These are phyloP conservation scores for Dianthus caryophyllus DNA, from an alignment of 148 eudicot species.

Conservation along the genomic window DNA sequence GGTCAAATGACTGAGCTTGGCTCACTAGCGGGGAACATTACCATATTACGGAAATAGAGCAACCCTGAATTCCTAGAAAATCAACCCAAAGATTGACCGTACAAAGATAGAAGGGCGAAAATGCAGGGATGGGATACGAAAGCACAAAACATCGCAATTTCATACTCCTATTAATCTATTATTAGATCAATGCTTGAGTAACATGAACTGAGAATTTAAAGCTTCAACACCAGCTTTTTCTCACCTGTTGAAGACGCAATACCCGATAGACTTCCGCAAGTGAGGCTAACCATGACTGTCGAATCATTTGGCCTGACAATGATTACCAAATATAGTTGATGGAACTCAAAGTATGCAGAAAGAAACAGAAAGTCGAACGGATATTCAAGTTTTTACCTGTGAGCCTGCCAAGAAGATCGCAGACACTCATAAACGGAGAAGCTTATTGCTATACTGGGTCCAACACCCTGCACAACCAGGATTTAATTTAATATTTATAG, in stretches of 20 bases:
- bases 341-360: neutral
- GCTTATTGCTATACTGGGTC: constrained; percentile 88
- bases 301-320: constrained; percentile 63
- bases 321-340: neutral
- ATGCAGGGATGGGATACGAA: neutral
- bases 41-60: neutral
- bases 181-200: neutral
- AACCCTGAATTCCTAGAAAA: neutral
- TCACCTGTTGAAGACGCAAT: constrained; percentile 73
- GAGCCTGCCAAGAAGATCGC: constrained; percentile 61
- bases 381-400: constrained; percentile 40
- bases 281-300: constrained; percentile 48
- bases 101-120: neutral
- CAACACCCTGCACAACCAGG: constrained; percentile 66
- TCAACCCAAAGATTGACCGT: neutral
- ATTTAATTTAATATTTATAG: neutral
- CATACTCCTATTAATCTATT: too few relatives aligned
- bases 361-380: neutral
- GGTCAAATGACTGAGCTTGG: neutral
- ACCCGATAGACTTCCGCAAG: constrained; percentile 79
- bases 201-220: neutral
- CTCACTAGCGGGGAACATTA: neutral
- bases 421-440: constrained; percentile 73
- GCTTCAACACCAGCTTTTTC: neutral
- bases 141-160: neutral